These are phyloP conservation scores for Metarhizium album DNA, from an alignment of 2,329 filamentous ascomycete genomes.

Conservation along the genomic window DNA sequence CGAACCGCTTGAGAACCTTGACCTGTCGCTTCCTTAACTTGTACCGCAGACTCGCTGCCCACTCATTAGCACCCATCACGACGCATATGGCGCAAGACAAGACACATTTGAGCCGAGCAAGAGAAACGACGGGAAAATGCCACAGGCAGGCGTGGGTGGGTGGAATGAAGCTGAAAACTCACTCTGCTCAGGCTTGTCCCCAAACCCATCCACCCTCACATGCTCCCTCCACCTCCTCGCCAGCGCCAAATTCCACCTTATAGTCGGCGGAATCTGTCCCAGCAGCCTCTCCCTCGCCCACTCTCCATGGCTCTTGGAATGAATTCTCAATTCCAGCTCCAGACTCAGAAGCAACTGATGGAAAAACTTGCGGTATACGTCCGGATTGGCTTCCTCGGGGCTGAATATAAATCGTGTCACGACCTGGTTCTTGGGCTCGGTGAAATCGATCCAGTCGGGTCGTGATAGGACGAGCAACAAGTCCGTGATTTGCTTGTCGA, in stretches of 20 bases:
- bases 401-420: slow-evolving; percentile 63
- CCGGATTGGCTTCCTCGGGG: slow-evolving; percentile 41
- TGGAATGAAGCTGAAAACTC: slow-evolving; percentile 12
- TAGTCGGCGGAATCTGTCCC: slow-evolving; percentile 54
- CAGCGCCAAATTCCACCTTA: slow-evolving; percentile 64
- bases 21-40: slow-evolving; percentile 57
- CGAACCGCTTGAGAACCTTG: slow-evolving; percentile 57
- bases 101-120: no score
- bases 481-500: slow-evolving; percentile 64
- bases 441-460: slow-evolving; percentile 66
- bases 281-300: slow-evolving; percentile 55
- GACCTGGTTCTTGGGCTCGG: slow-evolving; percentile 58
- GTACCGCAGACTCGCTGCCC: slow-evolving; percentile 48
- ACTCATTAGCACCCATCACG: not conserved
- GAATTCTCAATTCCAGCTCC: slow-evolving; percentile 61
- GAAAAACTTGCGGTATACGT: slow-evolving; percentile 56
- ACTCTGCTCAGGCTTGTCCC: slow-evolving; percentile 40
- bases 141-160: no score
- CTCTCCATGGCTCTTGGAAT: slow-evolving; percentile 48
- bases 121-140: not conserved
- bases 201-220: slow-evolving; percentile 53
- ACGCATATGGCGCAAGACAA: not conserved
- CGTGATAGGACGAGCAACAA: slow-evolving; percentile 58
- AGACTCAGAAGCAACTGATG: slow-evolving; percentile 66
- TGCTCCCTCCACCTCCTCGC: slow-evolving; percentile 63